Percentiles rank a stretch among this genome's conserved stretches.
Conservation (phyloP, 768 basidiomycete species). For the Mycena leptocephala region DNA sequence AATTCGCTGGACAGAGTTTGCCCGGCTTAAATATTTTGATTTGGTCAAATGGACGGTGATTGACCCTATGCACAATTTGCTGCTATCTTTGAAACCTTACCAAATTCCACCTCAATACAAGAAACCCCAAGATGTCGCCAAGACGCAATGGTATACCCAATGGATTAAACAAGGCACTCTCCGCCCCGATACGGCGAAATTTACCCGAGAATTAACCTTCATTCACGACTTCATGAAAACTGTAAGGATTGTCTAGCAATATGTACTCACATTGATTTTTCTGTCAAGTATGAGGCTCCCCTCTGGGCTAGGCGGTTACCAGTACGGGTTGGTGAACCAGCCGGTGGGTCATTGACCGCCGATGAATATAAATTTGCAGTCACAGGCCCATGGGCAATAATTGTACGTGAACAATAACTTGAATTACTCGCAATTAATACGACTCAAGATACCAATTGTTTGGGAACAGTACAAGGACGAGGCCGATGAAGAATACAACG, state of each 20-base stretch:
- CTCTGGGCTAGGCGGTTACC: constrained; percentile 46
- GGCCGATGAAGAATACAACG: too few relatives aligned
- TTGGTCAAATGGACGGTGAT: not conserved
- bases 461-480: constrained; percentile 15
- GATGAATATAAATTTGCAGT: constrained; percentile 49
- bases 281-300: constrained; percentile 44
- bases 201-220: constrained; percentile 30
- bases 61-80: not conserved
- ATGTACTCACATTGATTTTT: not conserved
- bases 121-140: too few relatives aligned
- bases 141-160: too few relatives aligned
- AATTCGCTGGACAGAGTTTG: not conserved
- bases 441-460: constrained; percentile 41
- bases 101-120: too few relatives aligned
- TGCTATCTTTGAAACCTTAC: not conserved
- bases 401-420: constrained; percentile 32
- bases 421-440: too few relatives aligned
- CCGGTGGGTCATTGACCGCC: constrained; percentile 46
- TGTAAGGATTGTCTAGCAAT: not conserved
- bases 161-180: constrained; percentile 37
- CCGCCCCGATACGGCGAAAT: constrained; percentile 18
- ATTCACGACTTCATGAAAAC: constrained; percentile 33
- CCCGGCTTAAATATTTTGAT: not conserved
- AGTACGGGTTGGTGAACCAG: constrained; percentile 45
- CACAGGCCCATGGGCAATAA: constrained; percentile 40